A percentile compares a stretch with the other conserved stretches of the same genome.
Evolutionary conservation across 2,329 filamentous ascomycete species (phyloP).

Genomic region (Xylaria multiplex): DNA sequence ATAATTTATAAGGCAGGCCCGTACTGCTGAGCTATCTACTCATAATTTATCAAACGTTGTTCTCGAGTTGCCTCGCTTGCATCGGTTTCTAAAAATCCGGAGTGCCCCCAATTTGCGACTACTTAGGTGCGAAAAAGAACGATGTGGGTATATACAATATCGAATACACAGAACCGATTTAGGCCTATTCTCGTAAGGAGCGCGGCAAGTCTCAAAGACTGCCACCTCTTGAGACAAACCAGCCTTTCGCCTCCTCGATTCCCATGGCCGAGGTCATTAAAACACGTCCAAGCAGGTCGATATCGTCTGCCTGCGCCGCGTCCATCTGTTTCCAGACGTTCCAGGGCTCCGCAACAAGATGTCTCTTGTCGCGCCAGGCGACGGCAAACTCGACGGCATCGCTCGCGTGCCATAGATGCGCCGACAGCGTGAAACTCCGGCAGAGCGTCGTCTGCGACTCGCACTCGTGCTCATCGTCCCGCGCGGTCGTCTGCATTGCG

Average conservation of each 20-base stretch:
- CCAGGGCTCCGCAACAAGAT: conserved; percentile 29
- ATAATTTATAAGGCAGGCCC: neutral
- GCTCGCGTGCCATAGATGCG: conserved; percentile 37
- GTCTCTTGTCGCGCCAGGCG: conserved; percentile 34
- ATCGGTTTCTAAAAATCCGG: neutral
- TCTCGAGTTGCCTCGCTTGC: neutral
- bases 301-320: conserved; percentile 25
- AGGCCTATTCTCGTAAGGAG: neutral
- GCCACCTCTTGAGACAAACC: conserved; percentile 35
- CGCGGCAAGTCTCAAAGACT: conserved; percentile 10
- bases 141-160: conserved; percentile 4
- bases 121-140: neutral
- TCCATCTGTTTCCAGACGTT: conserved; percentile 24
- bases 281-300: conserved; percentile 35
- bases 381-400: conserved; percentile 36
- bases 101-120: neutral
- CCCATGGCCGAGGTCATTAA: conserved; percentile 34
- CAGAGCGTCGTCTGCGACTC: conserved; percentile 26
- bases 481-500: conserved; percentile 1
- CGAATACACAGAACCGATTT: neutral
- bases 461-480: conserved; percentile 4
- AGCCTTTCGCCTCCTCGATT: conserved; percentile 35
- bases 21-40: neutral
- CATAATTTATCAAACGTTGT: neutral
- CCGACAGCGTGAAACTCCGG: conserved; percentile 35